Conservation (phyloP, 305 asterid genomes). For the Galium porrigens region DNA sequence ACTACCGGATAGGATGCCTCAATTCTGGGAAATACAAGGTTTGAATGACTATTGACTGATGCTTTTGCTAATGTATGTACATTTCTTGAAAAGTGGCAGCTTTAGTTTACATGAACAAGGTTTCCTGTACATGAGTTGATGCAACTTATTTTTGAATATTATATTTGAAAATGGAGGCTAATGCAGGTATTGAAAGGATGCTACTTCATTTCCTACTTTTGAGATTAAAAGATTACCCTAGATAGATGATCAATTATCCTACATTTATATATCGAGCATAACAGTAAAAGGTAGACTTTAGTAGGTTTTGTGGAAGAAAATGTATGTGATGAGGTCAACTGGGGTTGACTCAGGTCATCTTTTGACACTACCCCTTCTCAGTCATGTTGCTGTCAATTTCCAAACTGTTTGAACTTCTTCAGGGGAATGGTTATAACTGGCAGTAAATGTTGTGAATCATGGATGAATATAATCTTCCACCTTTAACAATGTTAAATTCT, state of each 20-base stretch:
- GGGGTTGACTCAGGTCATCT: too few species aligned
- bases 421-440: background rate
- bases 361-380: background rate
- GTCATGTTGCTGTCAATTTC: background rate
- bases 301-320: too few species aligned
- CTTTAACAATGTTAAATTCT: slow-evolving; percentile 9
- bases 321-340: too few species aligned
- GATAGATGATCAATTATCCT: background rate
- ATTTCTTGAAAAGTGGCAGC: slow-evolving; percentile 5
- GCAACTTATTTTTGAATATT: background rate
- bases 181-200: background rate
- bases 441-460: background rate
- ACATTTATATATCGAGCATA: background rate
- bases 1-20: slow-evolving; percentile 70
- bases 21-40: slow-evolving; percentile 95
- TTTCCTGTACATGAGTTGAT: background rate
- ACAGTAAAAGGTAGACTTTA: background rate
- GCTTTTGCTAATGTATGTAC: background rate
- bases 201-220: background rate
- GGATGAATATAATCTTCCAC: background rate
- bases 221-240: background rate
- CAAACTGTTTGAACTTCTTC: background rate
- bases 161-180: background rate
- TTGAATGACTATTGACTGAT: slow-evolving; percentile 2
- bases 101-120: slow-evolving; percentile 1